phyloP scores from a whole-genome alignment of 805 yeast species.

The Metschnikowia shivogae region DNA sequence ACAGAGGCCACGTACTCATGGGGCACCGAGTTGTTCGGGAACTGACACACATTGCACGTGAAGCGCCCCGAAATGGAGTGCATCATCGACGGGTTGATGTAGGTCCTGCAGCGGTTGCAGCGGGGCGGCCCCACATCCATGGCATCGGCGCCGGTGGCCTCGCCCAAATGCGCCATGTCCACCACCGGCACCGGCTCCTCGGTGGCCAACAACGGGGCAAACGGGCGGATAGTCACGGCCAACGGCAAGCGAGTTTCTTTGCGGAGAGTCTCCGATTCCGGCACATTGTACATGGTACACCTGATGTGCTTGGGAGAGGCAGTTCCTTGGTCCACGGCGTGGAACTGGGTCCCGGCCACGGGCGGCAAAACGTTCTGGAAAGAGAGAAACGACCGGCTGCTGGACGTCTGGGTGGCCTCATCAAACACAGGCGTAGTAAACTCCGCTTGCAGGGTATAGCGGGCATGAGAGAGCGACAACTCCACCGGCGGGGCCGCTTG shows the following conservation, averaged over 20 bases:
- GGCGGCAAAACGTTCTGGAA: slow-evolving; percentile 82
- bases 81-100: slow-evolving; percentile 79
- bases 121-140: slow-evolving; percentile 67
- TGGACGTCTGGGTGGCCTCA: slow-evolving; percentile 6
- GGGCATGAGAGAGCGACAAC: slow-evolving; percentile 11
- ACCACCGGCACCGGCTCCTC: slow-evolving; percentile 65
- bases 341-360: slow-evolving; percentile 65
- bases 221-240: slow-evolving; percentile 78
- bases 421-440: slow-evolving; percentile 12
- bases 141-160: slow-evolving; percentile 19
- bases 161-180: slow-evolving; percentile 48
- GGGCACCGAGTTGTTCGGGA: slow-evolving; percentile 62
- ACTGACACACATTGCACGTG: slow-evolving; percentile 83
- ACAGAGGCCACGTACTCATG: slow-evolving; percentile 60
- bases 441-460: slow-evolving; percentile 13
- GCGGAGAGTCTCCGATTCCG: slow-evolving; percentile 66
- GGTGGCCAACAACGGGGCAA: slow-evolving; percentile 54
- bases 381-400: slow-evolving; percentile 53
- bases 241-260: slow-evolving; percentile 72
- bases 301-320: slow-evolving; percentile 78
- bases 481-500: slow-evolving; percentile 9
- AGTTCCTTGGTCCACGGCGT: slow-evolving; percentile 75
- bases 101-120: slow-evolving; percentile 88
- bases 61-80: slow-evolving; percentile 59
- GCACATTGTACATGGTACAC: slow-evolving; percentile 77